Base-by-base conservation (phyloP, 768 basidiomycete species). In the Guyanaporus albipodus region DNA sequence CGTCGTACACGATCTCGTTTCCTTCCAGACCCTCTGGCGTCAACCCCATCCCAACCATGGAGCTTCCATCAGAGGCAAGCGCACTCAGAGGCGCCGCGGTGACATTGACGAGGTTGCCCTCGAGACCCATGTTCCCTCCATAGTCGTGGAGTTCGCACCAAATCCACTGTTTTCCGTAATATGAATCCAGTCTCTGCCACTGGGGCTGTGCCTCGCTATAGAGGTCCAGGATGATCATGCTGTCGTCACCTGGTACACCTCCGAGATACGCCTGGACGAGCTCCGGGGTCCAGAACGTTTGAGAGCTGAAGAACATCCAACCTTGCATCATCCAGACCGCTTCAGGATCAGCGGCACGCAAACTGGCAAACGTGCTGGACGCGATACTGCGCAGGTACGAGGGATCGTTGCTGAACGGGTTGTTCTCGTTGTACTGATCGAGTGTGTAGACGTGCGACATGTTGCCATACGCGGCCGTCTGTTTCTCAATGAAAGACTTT, bases 391-490 rank as follows among this genome's bases (percentile, higher is more conserved):
- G 46, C 10, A 73, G 57, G 54, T 73, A 73, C 11, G 58, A 59
- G 8, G 51, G 32, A 41, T 68, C 55, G 8, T 59, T 53, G 48
- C 62, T 70, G 35, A 59, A 67, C 3, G 72, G 71, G 34, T 67
- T 52, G 46, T 68, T 73, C 55, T 73, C 71, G 58, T 72, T 72
- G 58, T 72, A 72, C 42, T 71, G 71, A 53, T 73, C 71, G 28
- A 73, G 66, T n/a, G 72, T 70, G 46, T 73, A 73, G 42, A 72
- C 60, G 39, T 73, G 71, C 15, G 71, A 63, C 23, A 70, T 49
- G 36, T 64, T 60, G 7, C 72, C 72, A 40, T 70, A 73, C 0
- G 66, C 66, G 9, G 59, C 62, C 12, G 51, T 44, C 52, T 72
- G 70, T 50, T 72, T 72, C 5, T 58, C 35, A 42, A 73, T 70